Evolutionary conservation across 805 yeast genomes (phyloP), one percentile per base, ranked within the genome.

Genomic region (Kuraishia capsulata): DNA sequence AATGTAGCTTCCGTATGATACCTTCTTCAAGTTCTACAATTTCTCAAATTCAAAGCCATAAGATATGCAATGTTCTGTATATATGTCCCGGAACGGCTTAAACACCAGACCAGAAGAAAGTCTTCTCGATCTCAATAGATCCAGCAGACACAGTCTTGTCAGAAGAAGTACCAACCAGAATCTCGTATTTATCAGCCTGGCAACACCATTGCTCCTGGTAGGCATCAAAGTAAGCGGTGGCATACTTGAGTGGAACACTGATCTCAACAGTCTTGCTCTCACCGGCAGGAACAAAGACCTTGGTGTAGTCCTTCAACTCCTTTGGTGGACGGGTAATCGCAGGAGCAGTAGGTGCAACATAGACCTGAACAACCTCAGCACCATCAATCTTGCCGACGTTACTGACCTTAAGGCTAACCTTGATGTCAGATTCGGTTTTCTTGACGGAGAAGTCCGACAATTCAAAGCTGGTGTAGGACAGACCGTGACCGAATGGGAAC

Each of bases 231-330:
- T 58, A 76, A 0, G 81, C 74, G 9, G 72, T 62, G 20, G 74
- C 71, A 43, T 74, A 75, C 46, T 69, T 70, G 40, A 70, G 39
- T 1, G 67, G 62, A 20, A 72, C 44, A n/a, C 44, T 46, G 24
- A 76, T 45, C 1, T 46, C 41, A 16, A 67, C 73, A 1, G 54
- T 48, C 39, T 56, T 54, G 8, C 62, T 40, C 44, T 67, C 69
- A 6, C 76, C 76, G 3, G 77, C 59, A 35, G 55, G 47, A 42
- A 78, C 48, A 29, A 43, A 51, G 6, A 71, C 67, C 55, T 78
- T 77, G 14, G 57, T 67, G 49, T 73, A 78, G 20, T 71, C 80
- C 53, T 73, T 76, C 52, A 78, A 62, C 48, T 78, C 83, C 55
- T 77, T 78, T 19, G 63, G 51, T 9, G 83, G 80, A 49, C 83